These are phyloP conservation scores for Neonectria magnoliae DNA, from an alignment of 2,329 filamentous ascomycete species.

Conservation along the genomic window DNA sequence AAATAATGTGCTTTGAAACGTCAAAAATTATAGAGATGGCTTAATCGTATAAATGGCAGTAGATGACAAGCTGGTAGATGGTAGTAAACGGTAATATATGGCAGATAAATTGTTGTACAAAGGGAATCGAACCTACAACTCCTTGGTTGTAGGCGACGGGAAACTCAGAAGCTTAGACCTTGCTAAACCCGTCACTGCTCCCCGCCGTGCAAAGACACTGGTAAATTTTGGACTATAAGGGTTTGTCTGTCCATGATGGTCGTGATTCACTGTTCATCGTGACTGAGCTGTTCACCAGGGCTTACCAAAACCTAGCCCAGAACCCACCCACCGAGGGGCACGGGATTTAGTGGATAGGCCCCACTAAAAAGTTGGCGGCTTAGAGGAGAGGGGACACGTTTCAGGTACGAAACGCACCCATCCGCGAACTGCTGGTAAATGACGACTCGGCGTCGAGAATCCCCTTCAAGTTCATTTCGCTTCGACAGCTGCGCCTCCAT, in stretches of 20 bases:
- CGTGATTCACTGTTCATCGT: neutral
- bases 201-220: neutral
- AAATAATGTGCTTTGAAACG: neutral
- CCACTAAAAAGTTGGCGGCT: neutral
- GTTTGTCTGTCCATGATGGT: neutral
- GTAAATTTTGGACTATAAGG: neutral
- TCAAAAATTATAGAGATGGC: slow-evolving; percentile 24
- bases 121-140: slow-evolving; percentile 10
- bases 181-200: neutral
- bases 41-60: neutral
- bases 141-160: neutral
- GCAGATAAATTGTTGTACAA: neutral
- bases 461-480: slow-evolving; percentile 8
- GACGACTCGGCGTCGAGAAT: neutral
- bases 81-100: slow-evolving; percentile 1
- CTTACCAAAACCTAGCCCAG: neutral
- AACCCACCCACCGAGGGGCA: neutral
- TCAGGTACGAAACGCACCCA: neutral
- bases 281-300: neutral
- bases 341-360: neutral
- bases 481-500: slow-evolving; percentile 11
- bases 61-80: slow-evolving; percentile 1
- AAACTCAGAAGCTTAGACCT: neutral
- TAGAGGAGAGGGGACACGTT: neutral
- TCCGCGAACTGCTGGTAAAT: neutral